These are phyloP conservation scores for Sonneratia caseolaris DNA, from an alignment of 345 rosid genomes.

Conservation along the genomic window DNA sequence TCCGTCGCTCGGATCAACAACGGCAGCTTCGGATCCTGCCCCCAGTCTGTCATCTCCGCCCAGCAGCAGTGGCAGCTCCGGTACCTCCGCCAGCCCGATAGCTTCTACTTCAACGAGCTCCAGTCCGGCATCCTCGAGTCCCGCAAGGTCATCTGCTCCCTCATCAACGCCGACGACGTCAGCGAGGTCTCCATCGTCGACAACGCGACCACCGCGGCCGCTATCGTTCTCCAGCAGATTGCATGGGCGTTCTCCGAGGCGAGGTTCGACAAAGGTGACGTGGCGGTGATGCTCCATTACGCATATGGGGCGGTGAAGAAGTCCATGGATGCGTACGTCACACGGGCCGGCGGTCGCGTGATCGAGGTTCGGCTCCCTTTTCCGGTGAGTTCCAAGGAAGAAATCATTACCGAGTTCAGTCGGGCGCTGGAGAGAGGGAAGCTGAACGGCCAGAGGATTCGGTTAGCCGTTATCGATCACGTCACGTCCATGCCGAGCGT, in stretches of 20 bases:
- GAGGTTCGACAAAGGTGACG: conserved; percentile 52
- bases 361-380: conserved; percentile 80
- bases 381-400: conserved; percentile 56
- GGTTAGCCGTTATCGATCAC: conserved; percentile 89
- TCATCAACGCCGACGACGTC: conserved; percentile 66
- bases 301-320: conserved; percentile 81
- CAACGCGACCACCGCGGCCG: conserved; percentile 88
- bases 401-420: conserved; percentile 52
- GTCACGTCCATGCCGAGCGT: conserved; percentile 90
- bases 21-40: conserved; percentile 91
- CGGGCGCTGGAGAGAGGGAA: conserved; percentile 57
- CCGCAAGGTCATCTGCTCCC: conserved; percentile 31
- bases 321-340: conserved; percentile 78
- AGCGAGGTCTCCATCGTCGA: conserved; percentile 76
- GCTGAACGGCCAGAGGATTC: conserved; percentile 47
- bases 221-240: conserved; percentile 61
- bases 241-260: conserved; percentile 73
- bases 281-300: conserved; percentile 73
- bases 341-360: conserved; percentile 78
- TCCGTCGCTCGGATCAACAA: conserved; percentile 64
- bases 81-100: conserved; percentile 69
- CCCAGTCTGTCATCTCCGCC: conserved; percentile 47
- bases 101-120: conserved; percentile 57
- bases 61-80: conserved; percentile 58
- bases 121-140: conserved; percentile 46